Evolutionary conservation across 495 filamentous ascomycete genomes (phyloP).

Genomic region (Halenospora varia): DNA sequence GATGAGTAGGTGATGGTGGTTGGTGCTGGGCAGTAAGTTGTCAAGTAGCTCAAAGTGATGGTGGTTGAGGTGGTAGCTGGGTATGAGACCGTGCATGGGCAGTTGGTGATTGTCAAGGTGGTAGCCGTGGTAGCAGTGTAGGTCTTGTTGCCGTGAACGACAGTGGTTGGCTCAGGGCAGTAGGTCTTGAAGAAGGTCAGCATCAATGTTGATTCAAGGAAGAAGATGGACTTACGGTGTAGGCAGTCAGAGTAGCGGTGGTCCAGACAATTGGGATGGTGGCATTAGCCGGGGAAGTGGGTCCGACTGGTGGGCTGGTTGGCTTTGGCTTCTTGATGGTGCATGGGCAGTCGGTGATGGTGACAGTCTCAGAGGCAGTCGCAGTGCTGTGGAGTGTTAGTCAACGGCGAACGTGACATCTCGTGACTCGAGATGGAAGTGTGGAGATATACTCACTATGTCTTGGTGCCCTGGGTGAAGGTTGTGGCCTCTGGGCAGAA

Average conservation of each 20-base stretch:
- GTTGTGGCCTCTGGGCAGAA: slow-evolving; percentile 33
- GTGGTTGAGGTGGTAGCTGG: slow-evolving; percentile 30
- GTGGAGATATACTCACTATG: slow-evolving; percentile 8
- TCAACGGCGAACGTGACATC: not conserved
- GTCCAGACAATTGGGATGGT: slow-evolving; percentile 20
- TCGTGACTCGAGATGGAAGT: not conserved
- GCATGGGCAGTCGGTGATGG: slow-evolving; percentile 27
- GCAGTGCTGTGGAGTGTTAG: not conserved
- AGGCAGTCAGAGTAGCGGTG: slow-evolving; percentile 56
- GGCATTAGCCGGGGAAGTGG: not conserved
- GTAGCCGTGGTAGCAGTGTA: slow-evolving; percentile 58
- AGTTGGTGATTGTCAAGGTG: slow-evolving; percentile 54
- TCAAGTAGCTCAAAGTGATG: slow-evolving; percentile 15
- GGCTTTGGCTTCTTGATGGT: slow-evolving; percentile 11
- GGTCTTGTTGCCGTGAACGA: slow-evolving; percentile 50
- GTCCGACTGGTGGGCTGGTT: slow-evolving; percentile 2
- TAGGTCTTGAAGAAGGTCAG: slow-evolving; percentile 50
- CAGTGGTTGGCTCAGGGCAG: slow-evolving; percentile 57
- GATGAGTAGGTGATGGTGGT: slow-evolving; percentile 10
- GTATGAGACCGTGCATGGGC: slow-evolving; percentile 37
- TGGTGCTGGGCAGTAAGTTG: slow-evolving; percentile 22
- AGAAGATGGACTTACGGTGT: too few relatives aligned
- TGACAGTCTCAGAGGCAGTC: slow-evolving; percentile 23
- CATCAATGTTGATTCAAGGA: too few relatives aligned
- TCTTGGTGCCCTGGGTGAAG: slow-evolving; percentile 18